A percentile compares a stretch with the other conserved stretches of the same genome.
Evolutionary conservation across 129 eudicot genomes (phyloP).

Genomic region (Gnaphalium uliginosum): DNA sequence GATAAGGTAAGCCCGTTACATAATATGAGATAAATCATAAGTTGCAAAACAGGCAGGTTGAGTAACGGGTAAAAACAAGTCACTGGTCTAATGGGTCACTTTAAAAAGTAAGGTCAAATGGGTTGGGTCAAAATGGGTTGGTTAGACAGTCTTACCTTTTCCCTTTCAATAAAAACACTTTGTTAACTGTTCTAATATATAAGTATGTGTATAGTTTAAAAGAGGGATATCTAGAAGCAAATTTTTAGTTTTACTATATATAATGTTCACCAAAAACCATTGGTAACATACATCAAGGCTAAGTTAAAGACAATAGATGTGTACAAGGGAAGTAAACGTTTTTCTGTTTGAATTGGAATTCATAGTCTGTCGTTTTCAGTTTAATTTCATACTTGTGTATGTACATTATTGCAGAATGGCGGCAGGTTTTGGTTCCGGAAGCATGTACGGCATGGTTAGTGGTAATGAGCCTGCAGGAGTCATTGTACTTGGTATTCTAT

Average conservation of each 20-base stretch:
- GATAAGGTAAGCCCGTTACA: not conserved
- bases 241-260: too few relatives aligned
- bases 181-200: too few relatives aligned
- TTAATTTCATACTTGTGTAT: not conserved
- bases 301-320: too few relatives aligned
- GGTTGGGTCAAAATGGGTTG: too few relatives aligned
- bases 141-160: too few relatives aligned
- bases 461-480: not conserved
- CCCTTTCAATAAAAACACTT: too few relatives aligned
- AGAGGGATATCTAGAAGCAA: too few relatives aligned
- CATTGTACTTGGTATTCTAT: not conserved
- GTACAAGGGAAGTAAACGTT: not conserved
- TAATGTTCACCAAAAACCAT: too few relatives aligned
- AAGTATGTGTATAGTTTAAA: too few relatives aligned
- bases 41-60: not conserved
- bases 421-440: conserved; percentile 8
- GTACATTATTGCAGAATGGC: not conserved
- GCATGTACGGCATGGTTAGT: not conserved
- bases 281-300: too few relatives aligned
- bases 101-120: too few relatives aligned
- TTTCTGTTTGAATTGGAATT: not conserved
- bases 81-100: not conserved
- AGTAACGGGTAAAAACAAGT: not conserved
- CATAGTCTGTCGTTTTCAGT: not conserved
- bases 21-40: not conserved